These are phyloP conservation scores for Lithohypha guttulata DNA, from an alignment of 2,329 filamentous ascomycete genomes.

Conservation along the genomic window DNA sequence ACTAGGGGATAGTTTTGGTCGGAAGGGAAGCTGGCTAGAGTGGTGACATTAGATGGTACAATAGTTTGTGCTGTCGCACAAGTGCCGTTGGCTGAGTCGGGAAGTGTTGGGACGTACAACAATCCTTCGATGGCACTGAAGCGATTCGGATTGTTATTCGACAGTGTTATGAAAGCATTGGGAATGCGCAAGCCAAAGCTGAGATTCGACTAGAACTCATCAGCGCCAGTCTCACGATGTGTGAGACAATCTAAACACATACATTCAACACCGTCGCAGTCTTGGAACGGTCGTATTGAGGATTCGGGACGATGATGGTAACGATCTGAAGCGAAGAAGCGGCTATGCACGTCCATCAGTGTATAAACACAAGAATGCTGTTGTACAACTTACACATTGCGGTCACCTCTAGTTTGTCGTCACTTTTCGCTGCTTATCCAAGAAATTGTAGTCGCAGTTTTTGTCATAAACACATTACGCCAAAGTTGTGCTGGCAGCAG, in stretches of 20 bases:
- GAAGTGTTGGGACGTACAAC: constrained; percentile 70
- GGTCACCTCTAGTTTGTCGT: background rate
- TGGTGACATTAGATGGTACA: constrained; percentile 65
- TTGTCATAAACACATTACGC: too few species aligned
- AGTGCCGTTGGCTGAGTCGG: constrained; percentile 46
- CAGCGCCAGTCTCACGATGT: constrained; percentile 8
- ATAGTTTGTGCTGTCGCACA: constrained; percentile 51
- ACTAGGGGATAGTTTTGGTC: constrained; percentile 60
- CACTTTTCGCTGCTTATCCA: too few species aligned
- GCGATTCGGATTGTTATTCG: constrained; percentile 51
- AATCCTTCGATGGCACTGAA: constrained; percentile 62
- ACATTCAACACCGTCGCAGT: constrained; percentile 28
- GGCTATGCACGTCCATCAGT: too few species aligned
- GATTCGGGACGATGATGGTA: constrained; percentile 19
- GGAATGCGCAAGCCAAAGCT: constrained; percentile 28
- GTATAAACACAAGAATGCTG: too few species aligned
- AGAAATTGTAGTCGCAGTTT: too few species aligned
- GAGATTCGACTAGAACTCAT: constrained; percentile 11
- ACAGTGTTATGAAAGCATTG: constrained; percentile 63
- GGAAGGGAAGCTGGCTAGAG: constrained; percentile 53
- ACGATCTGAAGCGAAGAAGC: constrained; percentile 17
- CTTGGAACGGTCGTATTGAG: constrained; percentile 21
- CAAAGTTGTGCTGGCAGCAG: too few species aligned
- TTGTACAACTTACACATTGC: constrained; percentile 7
- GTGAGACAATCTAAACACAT: constrained; percentile 22